Percentiles rank a stretch among this genome's conserved stretches.
Conservation (phyloP, 495 filamentous ascomycete species). For the Apiosordaria backusii region DNA sequence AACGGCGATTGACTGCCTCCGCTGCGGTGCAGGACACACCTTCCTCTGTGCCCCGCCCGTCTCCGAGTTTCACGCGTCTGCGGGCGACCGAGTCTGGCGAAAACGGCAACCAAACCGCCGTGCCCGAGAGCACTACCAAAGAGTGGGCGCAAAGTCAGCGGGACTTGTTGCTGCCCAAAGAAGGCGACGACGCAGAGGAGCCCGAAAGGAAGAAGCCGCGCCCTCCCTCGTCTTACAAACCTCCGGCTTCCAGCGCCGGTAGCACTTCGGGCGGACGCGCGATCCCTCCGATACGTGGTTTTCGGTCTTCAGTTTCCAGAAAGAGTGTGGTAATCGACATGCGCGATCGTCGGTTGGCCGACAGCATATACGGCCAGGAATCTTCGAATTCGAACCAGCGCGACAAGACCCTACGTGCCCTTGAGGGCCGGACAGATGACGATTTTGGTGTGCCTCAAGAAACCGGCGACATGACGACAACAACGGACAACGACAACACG, state of each 20-base stretch:
- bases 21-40: conserved; percentile 14
- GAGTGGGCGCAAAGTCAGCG: conserved; percentile 40
- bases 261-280: conserved; percentile 19
- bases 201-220: conserved; percentile 43
- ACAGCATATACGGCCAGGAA: conserved; percentile 38
- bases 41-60: conserved; percentile 9
- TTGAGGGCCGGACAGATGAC: conserved; percentile 44
- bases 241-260: not conserved
- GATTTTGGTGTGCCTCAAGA: conserved; percentile 40
- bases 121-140: conserved; percentile 23
- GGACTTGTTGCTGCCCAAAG: conserved; percentile 38
- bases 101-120: conserved; percentile 20
- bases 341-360: conserved; percentile 34
- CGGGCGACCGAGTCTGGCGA: conserved; percentile 13
- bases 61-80: conserved; percentile 16
- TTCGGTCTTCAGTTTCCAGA: conserved; percentile 49
- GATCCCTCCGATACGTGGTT: conserved; percentile 48
- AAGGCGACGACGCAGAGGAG: conserved; percentile 25
- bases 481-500: conserved; percentile 44
- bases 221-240: conserved; percentile 43
- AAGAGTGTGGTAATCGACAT: conserved; percentile 49
- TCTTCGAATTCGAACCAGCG: conserved; percentile 41
- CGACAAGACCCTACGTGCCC: conserved; percentile 47
- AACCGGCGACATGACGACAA: conserved; percentile 38
- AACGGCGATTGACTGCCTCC: conserved; percentile 27